Evolutionary conservation across 192 early-diverging fungal species (phyloP), one percentile per base, ranked within the genome.

Genomic region (Coemansia sp.): DNA sequence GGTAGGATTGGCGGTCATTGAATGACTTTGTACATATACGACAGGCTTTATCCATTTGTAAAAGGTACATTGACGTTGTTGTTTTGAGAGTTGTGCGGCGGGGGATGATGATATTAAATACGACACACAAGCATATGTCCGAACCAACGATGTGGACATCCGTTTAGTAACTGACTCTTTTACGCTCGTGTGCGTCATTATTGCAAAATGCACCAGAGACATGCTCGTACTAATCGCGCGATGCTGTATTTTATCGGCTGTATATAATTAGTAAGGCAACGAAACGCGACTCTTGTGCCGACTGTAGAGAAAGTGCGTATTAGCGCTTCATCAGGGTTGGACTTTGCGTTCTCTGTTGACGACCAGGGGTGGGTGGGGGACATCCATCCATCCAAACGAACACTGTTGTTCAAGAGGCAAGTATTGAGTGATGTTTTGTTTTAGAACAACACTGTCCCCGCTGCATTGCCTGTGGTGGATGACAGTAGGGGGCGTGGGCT

Each of bases 61-160:
- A 4, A 52, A 52, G 49, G 49, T 52, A 52, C 22, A 20, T 52
- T 11, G 22, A 3, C 14, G 23, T 25, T 22, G 9, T 25, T 11
- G 19, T 9, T 20, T 52, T 52, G 19, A 52, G 49, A 52, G 23
- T 5, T 11, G 2, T 25, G 8, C 49, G 0, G 53, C 9, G 17
- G 33, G 61, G 77, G 65, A 67, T 70, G 71, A 73, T 74, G 71
- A 68, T 55, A 45, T 67, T 43, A 35, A 59, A 59, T 42, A 63
- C 63, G 63, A 74, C 71, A 73, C 71, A 73, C 73, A 80, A 80
- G 77, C 77, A 80, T 80, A 80, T 80, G 77, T 80, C 77, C 69
- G 77, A 80, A 80, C 20, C 49, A n/a, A 66, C 11, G 32, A 46
- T 23, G 50, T 80, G 77, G 70, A 68, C 71, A 74, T 55, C 67